Evolutionary conservation across 2,329 filamentous ascomycete genomes (phyloP).

Genomic region (Fusarium lateritium): DNA sequence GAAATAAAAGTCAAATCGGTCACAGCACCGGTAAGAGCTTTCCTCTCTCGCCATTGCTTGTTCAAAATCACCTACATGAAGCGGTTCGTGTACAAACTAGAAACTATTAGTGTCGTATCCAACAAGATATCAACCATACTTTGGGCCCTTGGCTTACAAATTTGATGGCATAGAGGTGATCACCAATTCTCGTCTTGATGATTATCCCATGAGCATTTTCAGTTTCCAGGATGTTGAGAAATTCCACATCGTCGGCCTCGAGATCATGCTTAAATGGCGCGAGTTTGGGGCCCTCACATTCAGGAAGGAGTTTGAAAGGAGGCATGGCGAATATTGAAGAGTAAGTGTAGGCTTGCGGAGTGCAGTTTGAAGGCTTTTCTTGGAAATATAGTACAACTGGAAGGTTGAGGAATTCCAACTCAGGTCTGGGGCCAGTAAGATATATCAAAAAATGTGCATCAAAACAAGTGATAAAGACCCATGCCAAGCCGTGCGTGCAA

Average conservation of each 20-base stretch:
- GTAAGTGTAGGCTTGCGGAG: too few relatives aligned
- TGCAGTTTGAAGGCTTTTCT: too few relatives aligned
- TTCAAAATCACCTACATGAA: too few relatives aligned
- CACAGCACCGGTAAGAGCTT: neutral
- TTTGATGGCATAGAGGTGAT: neutral
- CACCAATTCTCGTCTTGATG: neutral
- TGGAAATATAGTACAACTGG: too few relatives aligned
- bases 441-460: too few relatives aligned
- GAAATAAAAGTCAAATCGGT: constrained; percentile 14
- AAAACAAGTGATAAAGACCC: too few relatives aligned
- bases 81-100: neutral
- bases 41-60: too few relatives aligned
- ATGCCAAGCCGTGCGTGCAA: too few relatives aligned
- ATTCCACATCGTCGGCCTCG: constrained; percentile 26
- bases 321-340: neutral
- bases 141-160: neutral
- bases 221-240: constrained; percentile 2
- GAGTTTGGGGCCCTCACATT: constrained; percentile 15
- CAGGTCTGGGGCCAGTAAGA: too few relatives aligned
- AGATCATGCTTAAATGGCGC: constrained; percentile 15
- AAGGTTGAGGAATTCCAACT: too few relatives aligned
- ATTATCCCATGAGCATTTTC: neutral
- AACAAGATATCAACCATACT: neutral
- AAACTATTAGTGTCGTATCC: neutral
- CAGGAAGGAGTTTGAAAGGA: constrained; percentile 12